phyloP scores from a whole-genome alignment of 1,284 basidiomycete genomes.

The Porodaedalea pini region DNA sequence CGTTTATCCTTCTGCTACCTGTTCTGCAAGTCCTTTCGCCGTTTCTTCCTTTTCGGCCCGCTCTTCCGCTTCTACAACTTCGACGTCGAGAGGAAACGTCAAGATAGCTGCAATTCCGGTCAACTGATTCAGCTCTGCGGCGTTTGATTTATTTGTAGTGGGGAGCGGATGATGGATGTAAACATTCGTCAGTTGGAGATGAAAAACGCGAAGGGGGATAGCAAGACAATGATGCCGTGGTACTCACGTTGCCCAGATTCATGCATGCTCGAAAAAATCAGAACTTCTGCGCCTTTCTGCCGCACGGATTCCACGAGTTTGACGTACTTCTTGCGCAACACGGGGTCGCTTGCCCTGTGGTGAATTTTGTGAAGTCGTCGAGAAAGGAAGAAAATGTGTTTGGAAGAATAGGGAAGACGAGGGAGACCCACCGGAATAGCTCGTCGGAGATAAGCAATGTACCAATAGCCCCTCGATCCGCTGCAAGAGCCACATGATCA shows the following conservation, averaged over 20 bases:
- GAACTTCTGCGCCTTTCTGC: conserved; percentile 85
- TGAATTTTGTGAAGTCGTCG: not conserved
- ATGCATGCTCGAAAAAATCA: conserved; percentile 99
- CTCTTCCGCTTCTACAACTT: conserved; percentile 88
- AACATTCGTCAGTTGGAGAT: conserved; percentile 8
- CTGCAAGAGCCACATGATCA: conserved; percentile 87
- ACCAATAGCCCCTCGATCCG: conserved; percentile 90
- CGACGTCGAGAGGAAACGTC: conserved; percentile 94
- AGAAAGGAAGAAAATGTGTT: not conserved
- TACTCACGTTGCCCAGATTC: conserved; percentile 91
- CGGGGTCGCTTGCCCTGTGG: conserved; percentile 68
- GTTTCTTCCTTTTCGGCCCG: conserved; percentile 57
- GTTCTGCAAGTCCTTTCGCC: conserved; percentile 23
- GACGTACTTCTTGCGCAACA: conserved; percentile 82
- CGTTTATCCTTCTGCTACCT: not conserved
- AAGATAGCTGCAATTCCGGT: conserved; percentile 95
- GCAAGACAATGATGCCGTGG: not conserved
- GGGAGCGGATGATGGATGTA: not conserved
- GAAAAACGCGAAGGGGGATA: not conserved
- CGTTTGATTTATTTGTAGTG: not conserved
- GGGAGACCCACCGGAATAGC: conserved; percentile 71
- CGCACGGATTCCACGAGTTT: conserved; percentile 86
- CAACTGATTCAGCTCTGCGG: conserved; percentile 85
- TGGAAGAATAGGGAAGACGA: conserved; percentile 22
- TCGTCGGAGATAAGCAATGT: conserved; percentile 94